phyloP scores from a whole-genome alignment of 192 early-diverging fungal genomes.

The Phlyctochytrium bullatum region DNA sequence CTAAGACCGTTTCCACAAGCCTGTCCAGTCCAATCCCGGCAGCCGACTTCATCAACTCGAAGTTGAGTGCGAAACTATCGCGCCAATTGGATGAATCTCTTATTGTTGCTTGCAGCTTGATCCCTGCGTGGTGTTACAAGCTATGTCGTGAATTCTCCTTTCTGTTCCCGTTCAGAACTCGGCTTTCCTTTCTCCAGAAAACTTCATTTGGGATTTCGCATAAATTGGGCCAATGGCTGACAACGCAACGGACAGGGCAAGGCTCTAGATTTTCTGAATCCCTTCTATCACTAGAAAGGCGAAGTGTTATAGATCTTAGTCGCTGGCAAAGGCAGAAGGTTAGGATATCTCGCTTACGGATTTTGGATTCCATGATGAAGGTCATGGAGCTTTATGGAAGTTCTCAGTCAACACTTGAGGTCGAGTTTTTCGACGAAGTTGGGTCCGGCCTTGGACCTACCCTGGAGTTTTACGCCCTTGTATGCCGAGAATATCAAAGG shows the following conservation, averaged over 20 bases:
- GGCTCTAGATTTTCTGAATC: not conserved
- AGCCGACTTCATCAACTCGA: slow-evolving; percentile 70
- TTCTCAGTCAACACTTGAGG: slow-evolving; percentile 70
- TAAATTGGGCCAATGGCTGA: slow-evolving; percentile 68
- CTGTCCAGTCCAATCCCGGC: slow-evolving; percentile 20
- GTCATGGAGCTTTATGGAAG: slow-evolving; percentile 82
- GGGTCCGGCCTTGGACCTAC: slow-evolving; percentile 90
- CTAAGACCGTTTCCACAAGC: no score
- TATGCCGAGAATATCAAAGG: slow-evolving; percentile 65
- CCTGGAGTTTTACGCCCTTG: slow-evolving; percentile 84
- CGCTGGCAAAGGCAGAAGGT: slow-evolving; percentile 85
- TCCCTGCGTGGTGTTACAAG: slow-evolving; percentile 73
- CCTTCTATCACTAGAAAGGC: not conserved
- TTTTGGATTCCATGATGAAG: slow-evolving; percentile 80
- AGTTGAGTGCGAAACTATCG: slow-evolving; percentile 79
- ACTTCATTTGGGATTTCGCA: slow-evolving; percentile 86
- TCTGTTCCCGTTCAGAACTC: slow-evolving; percentile 79
- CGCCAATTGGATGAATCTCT: slow-evolving; percentile 87
- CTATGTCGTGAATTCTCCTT: slow-evolving; percentile 70
- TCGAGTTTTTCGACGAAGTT: slow-evolving; percentile 94
- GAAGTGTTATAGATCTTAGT: slow-evolving; percentile 30
- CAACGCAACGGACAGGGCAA: not conserved
- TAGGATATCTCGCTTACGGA: slow-evolving; percentile 70
- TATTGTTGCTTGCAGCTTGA: slow-evolving; percentile 76
- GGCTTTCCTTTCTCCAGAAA: slow-evolving; percentile 74